These are phyloP conservation scores for Zalaria sp. DNA, from an alignment of 2,329 filamentous ascomycete genomes.

Conservation along the genomic window DNA sequence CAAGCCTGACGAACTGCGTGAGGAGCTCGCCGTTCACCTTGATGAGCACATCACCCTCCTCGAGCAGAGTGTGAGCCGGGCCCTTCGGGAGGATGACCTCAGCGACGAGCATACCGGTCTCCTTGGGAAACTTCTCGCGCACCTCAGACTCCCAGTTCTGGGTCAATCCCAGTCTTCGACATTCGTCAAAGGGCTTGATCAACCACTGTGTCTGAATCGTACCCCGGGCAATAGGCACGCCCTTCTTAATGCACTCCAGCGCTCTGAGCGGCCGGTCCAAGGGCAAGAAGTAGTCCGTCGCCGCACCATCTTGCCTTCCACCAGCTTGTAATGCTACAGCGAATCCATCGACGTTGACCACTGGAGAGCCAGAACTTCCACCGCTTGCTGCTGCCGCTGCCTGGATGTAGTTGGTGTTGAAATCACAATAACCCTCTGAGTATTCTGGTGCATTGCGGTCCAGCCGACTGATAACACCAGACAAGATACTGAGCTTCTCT, in stretches of 20 bases:
- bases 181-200: slow-evolving; percentile 95
- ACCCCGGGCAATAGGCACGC: slow-evolving; percentile 64
- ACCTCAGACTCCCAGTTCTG: slow-evolving; percentile 77
- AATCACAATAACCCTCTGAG: slow-evolving; percentile 94
- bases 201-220: slow-evolving; percentile 98
- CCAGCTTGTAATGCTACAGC: slow-evolving; percentile 90
- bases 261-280: slow-evolving; percentile 82
- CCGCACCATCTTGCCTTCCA: slow-evolving; percentile 82
- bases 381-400: slow-evolving; percentile 93
- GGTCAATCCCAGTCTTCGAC: slow-evolving; percentile 71
- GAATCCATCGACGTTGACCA: slow-evolving; percentile 87
- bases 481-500: slow-evolving; percentile 95
- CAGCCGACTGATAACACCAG: slow-evolving; percentile 88
- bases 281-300: slow-evolving; percentile 94
- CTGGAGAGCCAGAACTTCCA: slow-evolving; percentile 94
- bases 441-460: slow-evolving; percentile 97
- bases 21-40: slow-evolving; percentile 89
- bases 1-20: slow-evolving; percentile 82
- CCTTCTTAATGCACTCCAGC: slow-evolving; percentile 68
- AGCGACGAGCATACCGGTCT: slow-evolving; percentile 92
- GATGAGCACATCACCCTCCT: slow-evolving; percentile 87
- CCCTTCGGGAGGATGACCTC: slow-evolving; percentile 90
- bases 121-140: slow-evolving; percentile 71
- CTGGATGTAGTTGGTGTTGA: slow-evolving; percentile 94
- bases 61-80: slow-evolving; percentile 71